Percentiles rank a stretch among this genome's conserved stretches.
Evolutionary conservation across 768 basidiomycete species (phyloP).

Genomic region (Lanmaoa rubissima): DNA sequence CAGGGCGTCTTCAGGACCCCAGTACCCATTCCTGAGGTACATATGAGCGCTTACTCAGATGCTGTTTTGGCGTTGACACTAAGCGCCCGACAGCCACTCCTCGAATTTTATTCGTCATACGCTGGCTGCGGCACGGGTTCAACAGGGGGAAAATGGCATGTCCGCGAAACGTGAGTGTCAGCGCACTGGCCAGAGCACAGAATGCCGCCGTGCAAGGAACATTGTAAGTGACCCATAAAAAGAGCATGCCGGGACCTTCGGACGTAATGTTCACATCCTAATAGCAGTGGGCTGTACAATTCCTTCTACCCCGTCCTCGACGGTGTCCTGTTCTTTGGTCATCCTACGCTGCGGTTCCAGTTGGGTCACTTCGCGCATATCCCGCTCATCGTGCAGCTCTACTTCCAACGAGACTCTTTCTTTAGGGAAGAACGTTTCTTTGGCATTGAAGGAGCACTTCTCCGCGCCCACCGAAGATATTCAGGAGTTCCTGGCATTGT

Average conservation of each 20-base stretch:
- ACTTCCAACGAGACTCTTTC: constrained; percentile 61
- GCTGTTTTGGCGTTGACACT: background rate
- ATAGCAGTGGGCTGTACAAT: constrained; percentile 43
- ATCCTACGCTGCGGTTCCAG: constrained; percentile 46
- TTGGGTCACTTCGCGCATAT: constrained; percentile 47
- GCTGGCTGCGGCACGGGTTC: constrained; percentile 48
- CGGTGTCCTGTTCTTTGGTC: constrained; percentile 47
- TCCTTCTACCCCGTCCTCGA: constrained; percentile 56
- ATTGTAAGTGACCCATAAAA: constrained; percentile 37
- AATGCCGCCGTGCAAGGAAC: constrained; percentile 41
- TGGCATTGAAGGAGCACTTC: constrained; percentile 42
- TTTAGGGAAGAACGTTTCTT: constrained; percentile 34
- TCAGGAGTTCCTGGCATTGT: constrained; percentile 38
- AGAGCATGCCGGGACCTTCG: background rate
- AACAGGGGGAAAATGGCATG: constrained; percentile 39
- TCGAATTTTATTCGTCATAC: constrained; percentile 47
- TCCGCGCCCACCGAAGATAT: constrained; percentile 45
- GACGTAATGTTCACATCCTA: background rate
- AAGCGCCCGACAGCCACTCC: constrained; percentile 41
- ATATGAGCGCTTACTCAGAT: constrained; percentile 5
- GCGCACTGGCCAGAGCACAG: constrained; percentile 52
- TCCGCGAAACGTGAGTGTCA: constrained; percentile 48
- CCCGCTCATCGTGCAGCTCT: constrained; percentile 54
- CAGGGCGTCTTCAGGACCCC: constrained; percentile 60
- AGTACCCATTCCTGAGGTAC: constrained; percentile 51